Conservation (phyloP, 441 rosid species). For the Populus tomentosa region DNA sequence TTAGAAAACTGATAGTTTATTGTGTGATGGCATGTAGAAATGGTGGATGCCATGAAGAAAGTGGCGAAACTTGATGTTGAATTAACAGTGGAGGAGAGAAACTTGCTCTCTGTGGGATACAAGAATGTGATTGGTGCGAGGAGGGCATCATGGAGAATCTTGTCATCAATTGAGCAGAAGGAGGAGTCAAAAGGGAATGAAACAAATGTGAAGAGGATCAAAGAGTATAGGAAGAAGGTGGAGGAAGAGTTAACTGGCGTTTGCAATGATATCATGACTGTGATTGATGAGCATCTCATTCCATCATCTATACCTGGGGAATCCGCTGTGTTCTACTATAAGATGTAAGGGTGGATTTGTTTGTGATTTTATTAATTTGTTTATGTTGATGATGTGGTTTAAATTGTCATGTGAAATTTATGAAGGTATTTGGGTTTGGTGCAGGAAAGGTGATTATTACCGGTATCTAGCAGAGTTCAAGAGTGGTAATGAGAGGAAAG, state of each 20-base stretch:
- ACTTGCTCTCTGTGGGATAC: conserved; percentile 26
- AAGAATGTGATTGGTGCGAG: conserved; percentile 33
- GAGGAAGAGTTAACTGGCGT: conserved; percentile 18
- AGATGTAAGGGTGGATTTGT: conserved; percentile 14
- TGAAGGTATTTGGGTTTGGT: conserved; percentile 1
- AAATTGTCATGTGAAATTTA: neutral
- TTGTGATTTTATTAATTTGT: neutral
- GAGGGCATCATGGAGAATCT: conserved; percentile 31
- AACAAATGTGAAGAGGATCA: conserved; percentile 21
- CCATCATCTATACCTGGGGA: conserved; percentile 18
- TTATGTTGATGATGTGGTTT: neutral
- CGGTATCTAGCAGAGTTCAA: conserved; percentile 50
- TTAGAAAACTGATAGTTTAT: neutral
- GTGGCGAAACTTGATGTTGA: too few species aligned
- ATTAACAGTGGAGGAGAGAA: too few species aligned
- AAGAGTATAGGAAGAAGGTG: conserved; percentile 23
- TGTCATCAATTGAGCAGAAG: conserved; percentile 31
- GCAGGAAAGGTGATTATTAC: conserved; percentile 58
- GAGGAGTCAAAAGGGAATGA: conserved; percentile 29
- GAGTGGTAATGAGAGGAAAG: conserved; percentile 39
- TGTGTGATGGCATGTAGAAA: conserved; percentile 17
- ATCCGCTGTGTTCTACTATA: conserved; percentile 25
- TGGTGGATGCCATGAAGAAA: neutral
- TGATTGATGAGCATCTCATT: conserved; percentile 22
- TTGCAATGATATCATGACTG: conserved; percentile 17